phyloP scores from a whole-genome alignment of 192 early-diverging fungal genomes.

The Phlyctochytrium planicorne region DNA sequence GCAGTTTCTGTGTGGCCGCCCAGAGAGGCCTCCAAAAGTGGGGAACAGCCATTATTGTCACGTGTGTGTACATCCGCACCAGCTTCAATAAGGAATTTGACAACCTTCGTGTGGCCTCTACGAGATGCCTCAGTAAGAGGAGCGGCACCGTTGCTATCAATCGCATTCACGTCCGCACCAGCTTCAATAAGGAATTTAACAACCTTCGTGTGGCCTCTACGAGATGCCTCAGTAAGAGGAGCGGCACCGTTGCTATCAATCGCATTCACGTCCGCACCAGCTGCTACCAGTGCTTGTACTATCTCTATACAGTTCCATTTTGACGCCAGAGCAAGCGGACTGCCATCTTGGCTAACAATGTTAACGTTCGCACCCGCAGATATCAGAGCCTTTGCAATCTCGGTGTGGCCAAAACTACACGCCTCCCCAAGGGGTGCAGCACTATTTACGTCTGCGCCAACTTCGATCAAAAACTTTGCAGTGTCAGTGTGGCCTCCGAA shows the following conservation, averaged over 20 bases:
- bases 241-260: not conserved
- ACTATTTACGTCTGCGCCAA: not conserved
- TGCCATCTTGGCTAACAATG: not conserved
- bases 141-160: no score
- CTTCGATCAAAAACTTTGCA: not conserved
- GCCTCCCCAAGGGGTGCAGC: not conserved
- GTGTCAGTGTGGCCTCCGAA: not conserved
- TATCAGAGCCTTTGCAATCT: not conserved
- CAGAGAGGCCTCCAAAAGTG: not conserved
- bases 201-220: not conserved
- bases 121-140: no score
- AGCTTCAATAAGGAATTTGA: no score
- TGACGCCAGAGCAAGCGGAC: not conserved
- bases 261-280: not conserved
- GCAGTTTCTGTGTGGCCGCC: not conserved
- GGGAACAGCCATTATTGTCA: not conserved
- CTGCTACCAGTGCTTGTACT: not conserved
- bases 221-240: not conserved
- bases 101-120: no score
- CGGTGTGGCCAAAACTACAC: not conserved
- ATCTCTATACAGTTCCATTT: not conserved
- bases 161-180: not conserved
- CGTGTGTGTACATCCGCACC: not conserved
- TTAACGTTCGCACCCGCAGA: not conserved
- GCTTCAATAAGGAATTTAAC: not conserved